These are phyloP conservation scores for Vitis cinerea DNA, from an alignment of 164 flowering plant genomes.

Conservation along the genomic window DNA sequence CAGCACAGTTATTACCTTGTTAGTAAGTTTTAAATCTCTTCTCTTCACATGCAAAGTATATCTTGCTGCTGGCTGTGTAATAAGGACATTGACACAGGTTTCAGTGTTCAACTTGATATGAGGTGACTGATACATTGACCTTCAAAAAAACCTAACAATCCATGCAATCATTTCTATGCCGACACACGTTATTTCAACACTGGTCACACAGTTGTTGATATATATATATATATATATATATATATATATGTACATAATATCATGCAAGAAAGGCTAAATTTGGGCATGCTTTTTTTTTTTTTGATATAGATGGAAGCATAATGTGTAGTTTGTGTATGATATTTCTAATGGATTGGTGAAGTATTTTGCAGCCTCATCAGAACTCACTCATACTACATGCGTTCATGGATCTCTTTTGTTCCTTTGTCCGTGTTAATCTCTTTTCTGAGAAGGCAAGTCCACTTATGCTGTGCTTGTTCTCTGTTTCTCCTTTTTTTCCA, in stretches of 20 bases:
- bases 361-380: conserved; percentile 92
- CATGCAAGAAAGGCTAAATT: no score
- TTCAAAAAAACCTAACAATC: background rate
- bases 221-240: no score
- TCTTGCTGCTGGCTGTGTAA: background rate
- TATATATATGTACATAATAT: no score
- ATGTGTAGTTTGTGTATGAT: background rate
- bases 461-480: conserved; percentile 1
- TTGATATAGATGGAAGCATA: background rate
- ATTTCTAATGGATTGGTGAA: conserved; percentile 27
- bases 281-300: no score
- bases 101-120: background rate
- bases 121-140: background rate
- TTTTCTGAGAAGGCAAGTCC: conserved; percentile 78
- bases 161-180: background rate
- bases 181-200: no score
- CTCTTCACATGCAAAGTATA: background rate
- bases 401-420: conserved; percentile 96
- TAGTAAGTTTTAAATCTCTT: conserved; percentile 53
- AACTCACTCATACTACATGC: conserved; percentile 93
- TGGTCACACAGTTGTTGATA: no score
- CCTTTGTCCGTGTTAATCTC: conserved; percentile 88
- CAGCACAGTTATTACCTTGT: conserved; percentile 94
- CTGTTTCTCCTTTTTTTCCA: background rate
- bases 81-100: background rate